Evolutionary conservation across 2,329 filamentous ascomycete genomes (phyloP).

Genomic region (Aspergillus pseudotamarii): DNA sequence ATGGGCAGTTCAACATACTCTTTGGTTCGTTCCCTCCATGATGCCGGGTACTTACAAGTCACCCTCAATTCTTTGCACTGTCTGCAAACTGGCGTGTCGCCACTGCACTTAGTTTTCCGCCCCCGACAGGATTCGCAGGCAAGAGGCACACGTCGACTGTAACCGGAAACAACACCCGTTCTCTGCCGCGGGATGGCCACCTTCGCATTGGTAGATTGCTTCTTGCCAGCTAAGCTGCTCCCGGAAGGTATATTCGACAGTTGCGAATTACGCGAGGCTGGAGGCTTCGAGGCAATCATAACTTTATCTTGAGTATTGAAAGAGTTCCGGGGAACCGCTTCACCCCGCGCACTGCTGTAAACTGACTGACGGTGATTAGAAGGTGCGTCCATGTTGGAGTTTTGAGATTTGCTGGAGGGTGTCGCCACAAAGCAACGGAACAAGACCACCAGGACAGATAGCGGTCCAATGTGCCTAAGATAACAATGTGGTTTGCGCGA

Average conservation of each 20-base stretch:
- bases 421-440: background rate
- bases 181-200: slow-evolving; percentile 36
- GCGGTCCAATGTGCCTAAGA: no score
- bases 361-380: slow-evolving; percentile 14
- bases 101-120: slow-evolving; percentile 49
- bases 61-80: slow-evolving; percentile 44
- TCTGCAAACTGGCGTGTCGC: slow-evolving; percentile 43
- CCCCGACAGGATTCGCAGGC: slow-evolving; percentile 47
- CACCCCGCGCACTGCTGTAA: slow-evolving; percentile 10
- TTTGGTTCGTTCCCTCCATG: slow-evolving; percentile 42
- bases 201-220: slow-evolving; percentile 25
- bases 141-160: slow-evolving; percentile 35
- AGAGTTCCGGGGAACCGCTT: slow-evolving; percentile 14
- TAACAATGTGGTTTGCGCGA: background rate
- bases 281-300: slow-evolving; percentile 16
- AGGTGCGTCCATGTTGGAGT: slow-evolving; percentile 16
- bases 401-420: background rate
- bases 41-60: slow-evolving; percentile 42
- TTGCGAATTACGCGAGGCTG: slow-evolving; percentile 6
- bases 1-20: slow-evolving; percentile 30
- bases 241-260: slow-evolving; percentile 10
- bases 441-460: background rate
- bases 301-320: slow-evolving; percentile 10
- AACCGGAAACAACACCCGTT: slow-evolving; percentile 16
- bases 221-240: slow-evolving; percentile 15